Evolutionary conservation across 1,284 basidiomycete genomes (phyloP).

Genomic region (Sparassis latifolia): DNA sequence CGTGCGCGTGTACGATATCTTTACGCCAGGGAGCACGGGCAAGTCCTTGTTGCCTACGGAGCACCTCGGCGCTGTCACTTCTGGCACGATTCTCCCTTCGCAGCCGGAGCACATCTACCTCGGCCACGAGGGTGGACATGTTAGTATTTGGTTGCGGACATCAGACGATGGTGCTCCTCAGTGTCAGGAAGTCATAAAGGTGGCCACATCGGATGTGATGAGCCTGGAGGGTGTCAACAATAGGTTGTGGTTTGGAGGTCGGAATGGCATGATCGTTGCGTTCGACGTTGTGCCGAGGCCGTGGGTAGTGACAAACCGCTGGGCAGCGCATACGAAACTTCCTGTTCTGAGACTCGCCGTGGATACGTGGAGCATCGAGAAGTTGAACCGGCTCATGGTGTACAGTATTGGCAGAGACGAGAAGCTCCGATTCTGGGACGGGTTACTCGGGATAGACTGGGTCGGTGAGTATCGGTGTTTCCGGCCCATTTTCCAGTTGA

Average conservation of each 20-base stretch:
- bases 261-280: constrained; percentile 80
- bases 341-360: constrained; percentile 69
- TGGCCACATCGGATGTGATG: constrained; percentile 75
- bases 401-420: constrained; percentile 79
- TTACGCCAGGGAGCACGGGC: constrained; percentile 42
- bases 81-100: constrained; percentile 72
- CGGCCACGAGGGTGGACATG: constrained; percentile 90
- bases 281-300: constrained; percentile 70
- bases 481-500: constrained; percentile 3
- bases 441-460: constrained; percentile 80
- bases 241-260: constrained; percentile 78
- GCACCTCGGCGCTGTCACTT: constrained; percentile 74
- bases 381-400: constrained; percentile 61
- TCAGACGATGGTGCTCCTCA: constrained; percentile 45
- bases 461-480: constrained; percentile 51
- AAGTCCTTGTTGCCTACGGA: constrained; percentile 50
- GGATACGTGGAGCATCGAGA: constrained; percentile 68
- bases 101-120: constrained; percentile 69
- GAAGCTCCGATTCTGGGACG: constrained; percentile 83
- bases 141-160: constrained; percentile 71
- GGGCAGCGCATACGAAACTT: constrained; percentile 81
- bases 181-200: constrained; percentile 68
- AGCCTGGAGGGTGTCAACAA: constrained; percentile 77
- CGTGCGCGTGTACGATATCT: constrained; percentile 75
- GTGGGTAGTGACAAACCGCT: constrained; percentile 86